Percentiles rank a stretch among this genome's conserved stretches.
Evolutionary conservation across 768 basidiomycete species (phyloP).

Genomic region (Suillus fuscotomentosus): DNA sequence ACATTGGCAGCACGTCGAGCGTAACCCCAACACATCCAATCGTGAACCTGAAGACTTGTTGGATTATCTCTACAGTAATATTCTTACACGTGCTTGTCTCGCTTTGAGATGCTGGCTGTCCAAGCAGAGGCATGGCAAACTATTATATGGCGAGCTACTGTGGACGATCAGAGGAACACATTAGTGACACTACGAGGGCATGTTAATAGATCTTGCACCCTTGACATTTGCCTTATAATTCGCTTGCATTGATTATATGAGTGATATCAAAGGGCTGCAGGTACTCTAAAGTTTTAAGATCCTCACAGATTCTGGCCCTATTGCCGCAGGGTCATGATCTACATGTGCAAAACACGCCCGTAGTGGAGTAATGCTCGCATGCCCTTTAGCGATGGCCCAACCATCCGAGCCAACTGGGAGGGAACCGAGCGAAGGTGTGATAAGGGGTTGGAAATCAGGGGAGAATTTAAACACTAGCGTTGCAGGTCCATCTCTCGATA

Average conservation of each 20-base stretch:
- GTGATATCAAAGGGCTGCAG: not conserved
- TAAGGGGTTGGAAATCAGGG: slow-evolving; percentile 66
- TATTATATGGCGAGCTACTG: slow-evolving; percentile 12
- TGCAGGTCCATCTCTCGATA: slow-evolving; percentile 21
- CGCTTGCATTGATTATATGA: not conserved
- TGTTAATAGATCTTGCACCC: not conserved
- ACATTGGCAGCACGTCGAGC: slow-evolving; percentile 24
- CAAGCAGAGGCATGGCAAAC: slow-evolving; percentile 14
- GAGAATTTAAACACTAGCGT: slow-evolving; percentile 72
- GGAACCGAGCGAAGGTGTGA: slow-evolving; percentile 53
- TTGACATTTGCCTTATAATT: not conserved
- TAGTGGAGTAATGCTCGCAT: slow-evolving; percentile 76
- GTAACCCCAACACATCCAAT: slow-evolving; percentile 7
- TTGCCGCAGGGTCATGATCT: slow-evolving; percentile 3
- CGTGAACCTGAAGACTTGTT: slow-evolving; percentile 8
- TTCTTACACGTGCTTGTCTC: slow-evolving; percentile 17
- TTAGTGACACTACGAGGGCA: not conserved
- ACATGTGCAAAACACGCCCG: slow-evolving; percentile 70
- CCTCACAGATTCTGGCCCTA: slow-evolving; percentile 38
- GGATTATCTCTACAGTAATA: slow-evolving; percentile 9
- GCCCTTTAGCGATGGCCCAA: slow-evolving; percentile 73
- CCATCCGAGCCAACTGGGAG: slow-evolving; percentile 81
- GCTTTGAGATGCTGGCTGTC: slow-evolving; percentile 14
- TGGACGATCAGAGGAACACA: not conserved
- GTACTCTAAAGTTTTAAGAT: slow-evolving; percentile 53